phyloP scores from a whole-genome alignment of 108 stramenopile species.

The Pelagomonas calceolata region DNA sequence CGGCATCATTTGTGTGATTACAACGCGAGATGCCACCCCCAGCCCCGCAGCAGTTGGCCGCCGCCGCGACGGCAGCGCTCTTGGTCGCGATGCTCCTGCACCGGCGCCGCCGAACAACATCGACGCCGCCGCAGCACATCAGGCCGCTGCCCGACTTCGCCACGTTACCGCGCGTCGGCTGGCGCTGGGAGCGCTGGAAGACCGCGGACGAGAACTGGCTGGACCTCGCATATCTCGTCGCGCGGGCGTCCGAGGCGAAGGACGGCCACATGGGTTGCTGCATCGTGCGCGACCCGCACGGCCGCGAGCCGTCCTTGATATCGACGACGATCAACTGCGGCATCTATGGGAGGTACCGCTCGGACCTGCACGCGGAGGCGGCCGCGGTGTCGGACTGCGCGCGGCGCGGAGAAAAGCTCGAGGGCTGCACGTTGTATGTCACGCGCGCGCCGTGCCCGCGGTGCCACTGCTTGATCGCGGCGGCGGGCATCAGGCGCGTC shows the following conservation, averaged over 20 bases:
- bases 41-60: too few species aligned
- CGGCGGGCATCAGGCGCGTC: background rate
- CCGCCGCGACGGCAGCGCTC: too few species aligned
- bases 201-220: background rate
- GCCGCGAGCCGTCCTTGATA: background rate
- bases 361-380: background rate
- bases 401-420: background rate
- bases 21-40: too few species aligned
- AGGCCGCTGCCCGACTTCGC: background rate
- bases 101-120: too few species aligned
- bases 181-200: background rate
- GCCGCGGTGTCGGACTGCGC: background rate
- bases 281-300: background rate
- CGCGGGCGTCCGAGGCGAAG: background rate
- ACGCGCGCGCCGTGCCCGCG: background rate
- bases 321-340: background rate
- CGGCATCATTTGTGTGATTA: too few species aligned
- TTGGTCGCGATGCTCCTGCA: too few species aligned
- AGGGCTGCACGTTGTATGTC: background rate
- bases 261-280: constrained; percentile 1
- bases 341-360: background rate
- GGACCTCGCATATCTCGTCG: background rate
- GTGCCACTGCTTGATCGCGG: background rate
- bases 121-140: too few species aligned
- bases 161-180: background rate